Conservation (phyloP, 441 rosid species). For the Bocquillonia castaneifolia region DNA sequence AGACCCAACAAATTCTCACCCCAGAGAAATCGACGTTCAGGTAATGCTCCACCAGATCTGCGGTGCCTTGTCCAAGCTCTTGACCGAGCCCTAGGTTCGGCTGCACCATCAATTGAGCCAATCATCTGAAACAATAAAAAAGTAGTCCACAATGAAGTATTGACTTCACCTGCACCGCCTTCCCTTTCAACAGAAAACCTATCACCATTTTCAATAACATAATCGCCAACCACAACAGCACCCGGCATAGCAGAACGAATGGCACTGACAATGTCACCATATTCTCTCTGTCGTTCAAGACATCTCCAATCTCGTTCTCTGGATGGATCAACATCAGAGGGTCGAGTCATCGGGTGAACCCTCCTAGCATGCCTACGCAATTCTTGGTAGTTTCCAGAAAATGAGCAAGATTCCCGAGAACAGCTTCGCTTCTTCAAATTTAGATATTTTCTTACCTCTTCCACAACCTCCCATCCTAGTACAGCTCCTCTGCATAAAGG, state of each 20-base stretch:
- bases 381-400: slow-evolving; percentile 64
- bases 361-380: slow-evolving; percentile 84
- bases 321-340: slow-evolving; percentile 81
- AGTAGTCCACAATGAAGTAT: slow-evolving; percentile 64
- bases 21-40: slow-evolving; percentile 78
- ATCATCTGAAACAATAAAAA: slow-evolving; percentile 80
- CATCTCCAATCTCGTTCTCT: slow-evolving; percentile 89
- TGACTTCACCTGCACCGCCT: slow-evolving; percentile 38
- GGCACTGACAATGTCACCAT: slow-evolving; percentile 84
- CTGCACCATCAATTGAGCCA: slow-evolving; percentile 52
- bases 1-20: slow-evolving; percentile 81
- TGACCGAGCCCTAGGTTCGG: slow-evolving; percentile 67
- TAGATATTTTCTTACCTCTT: slow-evolving; percentile 67
- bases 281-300: slow-evolving; percentile 87
- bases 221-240: slow-evolving; percentile 89
- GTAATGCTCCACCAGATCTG: slow-evolving; percentile 40
- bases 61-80: slow-evolving; percentile 78
- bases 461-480: slow-evolving; percentile 68
- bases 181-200: slow-evolving; percentile 59
- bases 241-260: slow-evolving; percentile 87
- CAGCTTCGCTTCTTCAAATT: slow-evolving; percentile 77
- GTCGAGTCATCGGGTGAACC: slow-evolving; percentile 73
- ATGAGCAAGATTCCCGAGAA: slow-evolving; percentile 75
- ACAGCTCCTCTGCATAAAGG: slow-evolving; percentile 89
- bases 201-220: slow-evolving; percentile 80